Evolutionary conservation across 2,329 filamentous ascomycete genomes (phyloP).

Genomic region (Cercospora beticola): DNA sequence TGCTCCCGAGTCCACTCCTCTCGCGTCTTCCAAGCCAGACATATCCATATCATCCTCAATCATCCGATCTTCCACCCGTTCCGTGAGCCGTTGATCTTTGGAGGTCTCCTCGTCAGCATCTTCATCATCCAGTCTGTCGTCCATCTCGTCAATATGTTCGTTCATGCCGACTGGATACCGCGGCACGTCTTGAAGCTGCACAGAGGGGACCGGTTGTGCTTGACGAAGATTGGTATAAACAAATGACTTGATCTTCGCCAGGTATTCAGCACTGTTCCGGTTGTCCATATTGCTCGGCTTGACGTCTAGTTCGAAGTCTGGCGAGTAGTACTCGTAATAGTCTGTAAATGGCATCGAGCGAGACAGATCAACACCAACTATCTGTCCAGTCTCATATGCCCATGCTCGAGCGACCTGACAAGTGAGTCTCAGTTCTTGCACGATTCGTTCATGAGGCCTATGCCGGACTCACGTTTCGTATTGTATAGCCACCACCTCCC

Average conservation of each 20-base stretch:
- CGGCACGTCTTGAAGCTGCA: not conserved
- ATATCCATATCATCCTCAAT: not conserved
- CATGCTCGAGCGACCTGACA: slow-evolving; percentile 54
- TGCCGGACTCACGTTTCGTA: slow-evolving; percentile 54
- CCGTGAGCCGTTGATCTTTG: not conserved
- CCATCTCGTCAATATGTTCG: not conserved
- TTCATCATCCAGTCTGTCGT: not conserved
- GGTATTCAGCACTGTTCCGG: slow-evolving; percentile 65
- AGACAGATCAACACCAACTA: slow-evolving; percentile 78
- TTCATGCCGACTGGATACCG: not conserved
- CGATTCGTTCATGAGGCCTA: not conserved
- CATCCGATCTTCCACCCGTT: not conserved
- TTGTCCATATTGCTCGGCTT: slow-evolving; percentile 72
- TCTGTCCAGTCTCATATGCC: slow-evolving; percentile 69
- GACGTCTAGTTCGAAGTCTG: slow-evolving; percentile 70
- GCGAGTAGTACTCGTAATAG: slow-evolving; percentile 81
- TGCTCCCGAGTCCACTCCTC: not conserved
- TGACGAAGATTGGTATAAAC: not conserved
- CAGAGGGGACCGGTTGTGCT: not conserved
- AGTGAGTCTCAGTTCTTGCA: not conserved
- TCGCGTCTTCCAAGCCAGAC: not conserved
- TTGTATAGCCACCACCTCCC: slow-evolving; percentile 68
- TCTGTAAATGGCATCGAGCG: slow-evolving; percentile 77
- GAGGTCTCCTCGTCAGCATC: not conserved
- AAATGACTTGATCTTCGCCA: slow-evolving; percentile 61